Evolutionary conservation across 2,329 filamentous ascomycete genomes (phyloP).

Genomic region (Fonsecaea monophora): DNA sequence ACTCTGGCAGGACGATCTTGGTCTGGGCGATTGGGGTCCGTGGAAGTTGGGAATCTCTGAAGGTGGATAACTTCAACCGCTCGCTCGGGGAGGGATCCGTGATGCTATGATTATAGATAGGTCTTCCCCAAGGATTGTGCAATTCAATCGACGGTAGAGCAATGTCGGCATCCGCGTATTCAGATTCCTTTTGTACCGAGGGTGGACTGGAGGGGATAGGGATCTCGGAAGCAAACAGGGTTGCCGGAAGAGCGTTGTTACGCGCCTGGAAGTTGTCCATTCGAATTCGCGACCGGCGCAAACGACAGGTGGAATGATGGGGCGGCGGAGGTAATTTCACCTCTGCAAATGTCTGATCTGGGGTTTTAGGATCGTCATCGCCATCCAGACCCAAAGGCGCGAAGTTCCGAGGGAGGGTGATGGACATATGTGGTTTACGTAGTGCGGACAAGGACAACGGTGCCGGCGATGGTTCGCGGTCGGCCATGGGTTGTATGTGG

Average conservation of each 20-base stretch:
- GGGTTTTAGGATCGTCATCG: constrained; percentile 50
- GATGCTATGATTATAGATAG: constrained; percentile 27
- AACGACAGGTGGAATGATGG: constrained; percentile 51
- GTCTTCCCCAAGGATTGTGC: constrained; percentile 21
- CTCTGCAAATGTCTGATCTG: constrained; percentile 49
- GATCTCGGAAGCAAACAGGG: constrained; percentile 46
- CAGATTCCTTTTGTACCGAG: constrained; percentile 22
- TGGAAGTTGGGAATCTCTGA: constrained; percentile 46
- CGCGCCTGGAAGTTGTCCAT: constrained; percentile 45
- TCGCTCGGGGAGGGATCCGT: constrained; percentile 44
- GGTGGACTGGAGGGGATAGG: constrained; percentile 49
- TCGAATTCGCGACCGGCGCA: constrained; percentile 50
- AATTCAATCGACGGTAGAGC: constrained; percentile 41
- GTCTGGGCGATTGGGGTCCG: constrained; percentile 56
- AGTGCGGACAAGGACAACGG: constrained; percentile 41
- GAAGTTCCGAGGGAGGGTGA: constrained; percentile 57
- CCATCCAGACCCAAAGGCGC: constrained; percentile 48
- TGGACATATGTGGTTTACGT: constrained; percentile 51
- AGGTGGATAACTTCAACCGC: constrained; percentile 49
- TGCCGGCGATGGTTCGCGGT: constrained; percentile 37
- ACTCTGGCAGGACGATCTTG: constrained; percentile 46
- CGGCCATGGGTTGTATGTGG: constrained; percentile 28
- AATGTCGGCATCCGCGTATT: constrained; percentile 41
- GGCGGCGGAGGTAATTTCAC: constrained; percentile 54
- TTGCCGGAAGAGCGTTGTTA: constrained; percentile 44